Evolutionary conservation across 768 basidiomycete species (phyloP), one percentile per base, ranked within the genome.

Genomic region (Kwoniella dendrophila): DNA sequence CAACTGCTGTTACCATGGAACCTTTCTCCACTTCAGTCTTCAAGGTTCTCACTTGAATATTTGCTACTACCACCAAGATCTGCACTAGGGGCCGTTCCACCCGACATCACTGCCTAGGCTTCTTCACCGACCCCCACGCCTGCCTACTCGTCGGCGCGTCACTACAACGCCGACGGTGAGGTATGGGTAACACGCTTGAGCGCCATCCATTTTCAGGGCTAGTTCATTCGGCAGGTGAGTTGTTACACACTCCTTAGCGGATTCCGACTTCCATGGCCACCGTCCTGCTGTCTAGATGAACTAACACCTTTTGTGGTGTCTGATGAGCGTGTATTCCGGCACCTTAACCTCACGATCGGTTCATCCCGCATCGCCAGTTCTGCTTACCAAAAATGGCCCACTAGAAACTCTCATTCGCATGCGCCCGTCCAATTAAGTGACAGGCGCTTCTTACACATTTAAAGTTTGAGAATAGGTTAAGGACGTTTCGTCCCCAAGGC

Each of bases 171-270:
- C 83, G 83, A 87, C 84, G 86, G 87, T 82, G 86, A 86, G 85
- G 87, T 88, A 85, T 88, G 86, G 87, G 87, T 87, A 85, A 84
- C 84, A 87, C 85, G 83, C 86, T 88, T 87, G 84, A 88, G 87
- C 86, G 86, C 87, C 87, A 88, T 88, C 87, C 86, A 88, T 88
- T 88, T 88, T 88, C 85, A 88, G 86, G 87, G 87, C 87, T 87
- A 88, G 87, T 88, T 87, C 85, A 86, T 89, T 89, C 86, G 85
- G 87, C 87, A 88, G 87, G 86, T 88, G 86, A 88, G 86, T 88
- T 87, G 86, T 87, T 87, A 87, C 86, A 87, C 86, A 87, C 86
- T 87, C 86, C 86, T 87, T 87, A 87, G 86, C 85, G 85, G 87
- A 81, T 87, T 87, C 85, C 84, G 85, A 87, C 87, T 87, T 88